Evolutionary conservation across 179 eudicot species (phyloP).

Genomic region (Spinacia oleracea): DNA sequence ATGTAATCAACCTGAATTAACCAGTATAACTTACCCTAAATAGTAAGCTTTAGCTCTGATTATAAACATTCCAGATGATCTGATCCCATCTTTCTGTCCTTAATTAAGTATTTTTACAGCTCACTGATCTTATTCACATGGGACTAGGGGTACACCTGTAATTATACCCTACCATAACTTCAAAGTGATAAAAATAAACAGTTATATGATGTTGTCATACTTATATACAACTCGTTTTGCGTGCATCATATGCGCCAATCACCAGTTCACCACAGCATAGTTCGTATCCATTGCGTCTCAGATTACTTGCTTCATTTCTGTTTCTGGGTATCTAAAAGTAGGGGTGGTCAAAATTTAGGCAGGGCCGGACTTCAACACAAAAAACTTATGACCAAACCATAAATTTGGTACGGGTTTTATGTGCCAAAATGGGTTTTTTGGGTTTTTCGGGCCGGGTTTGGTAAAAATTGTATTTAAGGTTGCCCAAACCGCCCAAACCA

Average conservation of each 20-base stretch:
- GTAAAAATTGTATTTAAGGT: too few relatives aligned
- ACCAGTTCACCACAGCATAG: too few relatives aligned
- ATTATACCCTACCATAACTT: slow-evolving; percentile 3
- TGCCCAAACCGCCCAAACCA: too few relatives aligned
- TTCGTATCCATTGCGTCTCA: too few relatives aligned
- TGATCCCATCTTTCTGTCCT: slow-evolving; percentile 18
- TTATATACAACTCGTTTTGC: background rate
- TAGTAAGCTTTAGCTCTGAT: slow-evolving; percentile 17
- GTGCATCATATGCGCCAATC: background rate
- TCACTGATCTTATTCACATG: slow-evolving; percentile 27
- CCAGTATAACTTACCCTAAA: slow-evolving; percentile 23
- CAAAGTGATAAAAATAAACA: background rate
- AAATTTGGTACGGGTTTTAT: too few relatives aligned
- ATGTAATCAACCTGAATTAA: slow-evolving; percentile 9
- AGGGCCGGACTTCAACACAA: too few relatives aligned
- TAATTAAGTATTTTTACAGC: slow-evolving; percentile 18
- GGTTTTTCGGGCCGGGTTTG: too few relatives aligned
- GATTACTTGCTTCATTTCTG: too few relatives aligned
- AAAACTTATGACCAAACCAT: too few relatives aligned
- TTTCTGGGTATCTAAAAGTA: too few relatives aligned
- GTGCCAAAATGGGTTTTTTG: too few relatives aligned
- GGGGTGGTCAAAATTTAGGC: too few relatives aligned
- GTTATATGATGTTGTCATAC: slow-evolving; percentile 30
- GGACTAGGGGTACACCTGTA: slow-evolving; percentile 25
- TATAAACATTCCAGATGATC: slow-evolving; percentile 18